Evolutionary conservation across 768 basidiomycete genomes (phyloP).

Genomic region (Panus rudis): DNA sequence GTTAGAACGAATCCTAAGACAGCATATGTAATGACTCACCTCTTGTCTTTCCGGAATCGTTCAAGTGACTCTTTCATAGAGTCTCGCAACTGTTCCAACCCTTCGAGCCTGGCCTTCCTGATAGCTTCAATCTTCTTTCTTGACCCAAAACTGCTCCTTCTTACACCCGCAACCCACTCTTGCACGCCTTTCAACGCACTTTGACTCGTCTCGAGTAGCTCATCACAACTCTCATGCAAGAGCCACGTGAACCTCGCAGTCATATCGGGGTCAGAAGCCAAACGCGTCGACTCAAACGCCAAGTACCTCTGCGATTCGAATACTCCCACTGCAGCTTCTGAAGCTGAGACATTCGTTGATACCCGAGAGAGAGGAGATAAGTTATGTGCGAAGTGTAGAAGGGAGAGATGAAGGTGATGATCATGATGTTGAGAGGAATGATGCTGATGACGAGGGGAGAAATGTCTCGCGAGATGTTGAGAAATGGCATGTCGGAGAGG

Average conservation of each 20-base stretch:
- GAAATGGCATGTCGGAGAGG: slow-evolving; percentile 15
- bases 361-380: slow-evolving; percentile 8
- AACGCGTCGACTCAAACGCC: slow-evolving; percentile 51
- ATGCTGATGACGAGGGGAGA: slow-evolving; percentile 11
- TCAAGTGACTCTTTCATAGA: slow-evolving; percentile 33
- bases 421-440: slow-evolving; percentile 14
- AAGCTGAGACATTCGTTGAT: slow-evolving; percentile 1
- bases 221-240: slow-evolving; percentile 45
- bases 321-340: slow-evolving; percentile 58
- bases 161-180: slow-evolving; percentile 43
- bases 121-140: slow-evolving; percentile 22
- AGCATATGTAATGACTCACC: too few species aligned
- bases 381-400: slow-evolving; percentile 19
- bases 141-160: slow-evolving; percentile 30
- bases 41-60: slow-evolving; percentile 40
- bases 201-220: slow-evolving; percentile 40
- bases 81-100: slow-evolving; percentile 30
- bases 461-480: slow-evolving; percentile 8
- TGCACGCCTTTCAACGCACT: slow-evolving; percentile 34
- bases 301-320: slow-evolving; percentile 70
- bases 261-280: slow-evolving; percentile 38
- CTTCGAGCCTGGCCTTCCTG: slow-evolving; percentile 29
- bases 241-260: slow-evolving; percentile 37
- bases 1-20: background rate
- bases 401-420: slow-evolving; percentile 17